Conservation (phyloP, 352 stramenopile genomes). For the Aphanomyces euteiches region DNA sequence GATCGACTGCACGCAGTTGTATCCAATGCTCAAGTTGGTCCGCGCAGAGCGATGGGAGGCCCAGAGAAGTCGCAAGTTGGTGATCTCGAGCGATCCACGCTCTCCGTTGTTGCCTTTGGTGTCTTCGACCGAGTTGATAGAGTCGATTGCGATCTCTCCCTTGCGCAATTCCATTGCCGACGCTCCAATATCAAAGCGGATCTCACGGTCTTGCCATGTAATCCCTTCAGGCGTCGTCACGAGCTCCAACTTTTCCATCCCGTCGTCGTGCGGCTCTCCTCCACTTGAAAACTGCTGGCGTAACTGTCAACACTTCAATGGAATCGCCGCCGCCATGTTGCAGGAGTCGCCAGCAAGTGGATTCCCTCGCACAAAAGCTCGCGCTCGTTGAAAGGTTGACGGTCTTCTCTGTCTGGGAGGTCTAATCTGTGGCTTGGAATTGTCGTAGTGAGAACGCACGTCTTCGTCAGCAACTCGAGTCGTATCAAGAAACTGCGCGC, state of each 20-base stretch:
- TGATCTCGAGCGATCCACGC: constrained; percentile 83
- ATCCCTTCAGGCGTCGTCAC: constrained; percentile 48
- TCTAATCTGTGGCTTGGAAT: background rate
- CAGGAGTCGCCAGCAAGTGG: background rate
- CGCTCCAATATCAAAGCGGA: constrained; percentile 80
- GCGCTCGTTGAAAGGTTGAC: background rate
- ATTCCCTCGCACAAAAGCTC: background rate
- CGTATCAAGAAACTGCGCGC: background rate
- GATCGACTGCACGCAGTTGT: constrained; percentile 78
- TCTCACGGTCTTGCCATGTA: constrained; percentile 89
- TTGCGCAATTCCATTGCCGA: constrained; percentile 65
- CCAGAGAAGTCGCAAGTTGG: constrained; percentile 90
- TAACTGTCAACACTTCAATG: too few relatives aligned
- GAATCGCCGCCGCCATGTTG: background rate
- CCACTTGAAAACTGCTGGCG: too few relatives aligned
- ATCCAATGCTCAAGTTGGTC: constrained; percentile 85
- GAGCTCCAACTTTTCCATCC: constrained; percentile 46
- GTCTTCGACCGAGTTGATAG: constrained; percentile 93
- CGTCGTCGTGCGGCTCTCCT: background rate
- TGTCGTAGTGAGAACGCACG: background rate
- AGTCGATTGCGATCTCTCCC: constrained; percentile 82
- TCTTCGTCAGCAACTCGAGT: background rate
- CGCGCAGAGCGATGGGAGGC: constrained; percentile 80
- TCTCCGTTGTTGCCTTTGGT: constrained; percentile 94
- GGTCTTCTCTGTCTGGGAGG: too few relatives aligned